Evolutionary conservation across 2,329 filamentous ascomycete species (phyloP), one percentile per base, ranked within the genome.

Genomic region (Fusarium transvaalense): DNA sequence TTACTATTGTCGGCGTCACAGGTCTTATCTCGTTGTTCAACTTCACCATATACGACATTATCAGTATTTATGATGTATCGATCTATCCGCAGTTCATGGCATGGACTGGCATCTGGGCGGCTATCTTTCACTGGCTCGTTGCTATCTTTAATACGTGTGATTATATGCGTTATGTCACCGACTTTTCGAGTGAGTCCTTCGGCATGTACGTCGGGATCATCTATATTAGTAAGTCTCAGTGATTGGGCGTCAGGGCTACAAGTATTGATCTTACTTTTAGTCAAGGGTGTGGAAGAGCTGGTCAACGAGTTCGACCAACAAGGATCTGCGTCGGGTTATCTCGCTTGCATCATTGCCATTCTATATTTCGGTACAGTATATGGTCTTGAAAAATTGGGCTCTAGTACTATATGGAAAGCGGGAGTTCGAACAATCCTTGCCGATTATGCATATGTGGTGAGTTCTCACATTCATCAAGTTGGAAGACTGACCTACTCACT

Each of bases 81-180:
- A 55, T 55, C 12, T 55, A 55, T 17, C 52, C 52, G 2, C 52
- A 55, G 5, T 55, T 55, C 23, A 47, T 55, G 41, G 52, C 52
- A 4, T 55, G 52, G 52, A 55, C 52, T 4, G 52, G 52, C 3
- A 55, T 55, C 10, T 55, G 52, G 52, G 52, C 52, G 1, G 52
- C 52, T 4, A 55, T 55, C 4, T 55, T 55, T 10, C 52, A 55
- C 14, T 55, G 52, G 52, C 29, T 55, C n/a, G 52, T 47, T 13
- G 52, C 52, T 6, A 34, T 55, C 4, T 46, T 55, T 8, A 55
- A 55, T 4, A 55, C 52, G 0, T 55, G 52, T 14, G 52, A 55
- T 17, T 55, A 55, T 31, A 55, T 55, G 52, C 52, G 52, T 13
- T 55, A 47, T 5, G 52, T 55, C 15, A 55, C 52, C 2, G 52